A percentile compares a stretch with the other conserved stretches of the same genome.
phyloP scores from a whole-genome alignment of 1,139 yeast genomes.

The Scheffersomyces titani region DNA sequence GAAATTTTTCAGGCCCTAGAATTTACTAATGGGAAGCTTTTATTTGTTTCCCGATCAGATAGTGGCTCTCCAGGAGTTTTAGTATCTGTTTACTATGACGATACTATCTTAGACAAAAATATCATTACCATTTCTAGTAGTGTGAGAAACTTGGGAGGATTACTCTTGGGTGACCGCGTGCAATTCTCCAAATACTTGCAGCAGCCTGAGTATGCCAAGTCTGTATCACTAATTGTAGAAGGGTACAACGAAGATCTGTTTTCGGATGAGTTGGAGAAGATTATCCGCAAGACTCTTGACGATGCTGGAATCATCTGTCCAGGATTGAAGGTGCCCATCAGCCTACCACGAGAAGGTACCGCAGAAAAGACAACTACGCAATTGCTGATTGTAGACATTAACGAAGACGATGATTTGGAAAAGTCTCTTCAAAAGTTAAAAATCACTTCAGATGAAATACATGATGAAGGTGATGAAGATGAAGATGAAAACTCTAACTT shows the following conservation, averaged over 20 bases:
- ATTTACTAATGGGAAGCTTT: constrained; percentile 54
- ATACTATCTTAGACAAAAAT: constrained; percentile 43
- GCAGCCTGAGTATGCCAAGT: constrained; percentile 54
- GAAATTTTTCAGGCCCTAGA: constrained; percentile 57
- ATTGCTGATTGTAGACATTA: constrained; percentile 24
- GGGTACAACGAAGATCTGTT: constrained; percentile 2
- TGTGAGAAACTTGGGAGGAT: constrained; percentile 54
- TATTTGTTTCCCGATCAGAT: constrained; percentile 51
- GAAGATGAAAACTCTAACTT: constrained; percentile 13
- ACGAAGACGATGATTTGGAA: constrained; percentile 18
- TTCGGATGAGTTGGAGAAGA: constrained; percentile 8
- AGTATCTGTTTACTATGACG: constrained; percentile 43
- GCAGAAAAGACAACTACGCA: constrained; percentile 2
- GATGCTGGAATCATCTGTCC: constrained; percentile 59
- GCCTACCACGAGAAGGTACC: constrained; percentile 4
- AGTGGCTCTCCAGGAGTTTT: constrained; percentile 46
- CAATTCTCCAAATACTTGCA: constrained; percentile 42
- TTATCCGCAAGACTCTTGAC: constrained; percentile 40
- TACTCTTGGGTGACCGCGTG: constrained; percentile 74
- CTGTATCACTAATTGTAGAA: constrained; percentile 15
- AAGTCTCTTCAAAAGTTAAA: constrained; percentile 28
- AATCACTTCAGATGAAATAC: constrained; percentile 13
- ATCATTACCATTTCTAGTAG: constrained; percentile 54
- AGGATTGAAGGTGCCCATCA: constrained; percentile 37
- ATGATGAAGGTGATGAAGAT: constrained; percentile 11